Percentiles rank a stretch among this genome's conserved stretches.
These are phyloP conservation scores for Sherardia arvensis DNA, from an alignment of 257 asterid genomes.

Conservation along the genomic window DNA sequence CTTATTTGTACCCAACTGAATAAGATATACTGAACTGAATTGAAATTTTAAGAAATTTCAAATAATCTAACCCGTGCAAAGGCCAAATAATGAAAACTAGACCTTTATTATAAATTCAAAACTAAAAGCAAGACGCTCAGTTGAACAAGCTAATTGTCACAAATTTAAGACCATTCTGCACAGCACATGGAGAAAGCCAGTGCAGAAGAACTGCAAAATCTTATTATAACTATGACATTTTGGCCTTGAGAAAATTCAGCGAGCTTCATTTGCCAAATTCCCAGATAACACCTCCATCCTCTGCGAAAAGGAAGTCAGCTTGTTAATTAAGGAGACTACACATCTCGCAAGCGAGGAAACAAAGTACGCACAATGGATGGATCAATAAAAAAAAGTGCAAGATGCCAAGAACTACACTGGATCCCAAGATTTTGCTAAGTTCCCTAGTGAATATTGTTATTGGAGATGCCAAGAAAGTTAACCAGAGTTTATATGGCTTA, in stretches of 20 bases:
- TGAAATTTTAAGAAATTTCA: neutral
- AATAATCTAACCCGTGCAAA: neutral
- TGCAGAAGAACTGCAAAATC: neutral
- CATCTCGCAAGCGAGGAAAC: neutral
- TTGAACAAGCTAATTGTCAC: neutral
- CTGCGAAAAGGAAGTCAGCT: conserved; percentile 24
- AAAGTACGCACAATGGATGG: too few relatives aligned
- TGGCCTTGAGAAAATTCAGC: neutral
- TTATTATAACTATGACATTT: neutral
- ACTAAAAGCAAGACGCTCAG: neutral
- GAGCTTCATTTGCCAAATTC: conserved; percentile 50
- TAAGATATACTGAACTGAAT: too few relatives aligned
- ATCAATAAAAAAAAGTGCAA: neutral
- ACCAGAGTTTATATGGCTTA: neutral
- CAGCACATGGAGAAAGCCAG: neutral
- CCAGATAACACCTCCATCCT: conserved; percentile 80
- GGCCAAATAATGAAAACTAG: neutral
- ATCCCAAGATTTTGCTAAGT: neutral
- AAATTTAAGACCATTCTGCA: neutral
- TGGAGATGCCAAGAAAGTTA: neutral
- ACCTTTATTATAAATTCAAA: neutral
- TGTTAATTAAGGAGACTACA: neutral
- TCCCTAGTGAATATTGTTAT: neutral
- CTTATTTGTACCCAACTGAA: too few relatives aligned
- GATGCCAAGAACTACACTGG: neutral